Evolutionary conservation across 2,329 filamentous ascomycete genomes (phyloP).

Genomic region (Tympanopsis confertula): DNA sequence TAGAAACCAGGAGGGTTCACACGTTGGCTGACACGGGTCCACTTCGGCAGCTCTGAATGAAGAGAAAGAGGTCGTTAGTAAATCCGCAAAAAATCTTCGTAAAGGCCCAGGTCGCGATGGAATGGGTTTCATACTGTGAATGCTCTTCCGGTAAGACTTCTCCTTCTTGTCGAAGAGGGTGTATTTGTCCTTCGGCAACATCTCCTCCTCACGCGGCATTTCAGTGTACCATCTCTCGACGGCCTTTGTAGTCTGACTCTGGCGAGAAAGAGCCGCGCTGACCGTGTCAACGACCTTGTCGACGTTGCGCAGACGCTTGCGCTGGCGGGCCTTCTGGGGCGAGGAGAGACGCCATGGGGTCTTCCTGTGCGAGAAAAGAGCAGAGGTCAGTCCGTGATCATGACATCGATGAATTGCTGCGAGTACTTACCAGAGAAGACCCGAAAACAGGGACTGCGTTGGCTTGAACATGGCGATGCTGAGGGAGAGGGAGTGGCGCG

Average conservation of each 20-base stretch:
- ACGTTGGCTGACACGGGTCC: constrained; percentile 56
- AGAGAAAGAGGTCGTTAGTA: background rate
- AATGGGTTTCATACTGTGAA: constrained; percentile 61
- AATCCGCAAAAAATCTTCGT: constrained; percentile 1
- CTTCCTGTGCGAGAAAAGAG: constrained; percentile 32
- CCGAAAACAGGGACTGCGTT: constrained; percentile 38
- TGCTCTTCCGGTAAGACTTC: constrained; percentile 56
- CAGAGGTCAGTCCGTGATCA: background rate
- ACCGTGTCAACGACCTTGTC: constrained; percentile 51
- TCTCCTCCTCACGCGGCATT: constrained; percentile 59
- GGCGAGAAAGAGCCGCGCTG: constrained; percentile 40
- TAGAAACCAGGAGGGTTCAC: constrained; percentile 59
- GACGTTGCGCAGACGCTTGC: constrained; percentile 46
- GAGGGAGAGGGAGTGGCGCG: too few relatives aligned
- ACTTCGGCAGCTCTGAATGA: constrained; percentile 37
- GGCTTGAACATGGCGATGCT: constrained; percentile 37
- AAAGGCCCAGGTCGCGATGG: too few relatives aligned
- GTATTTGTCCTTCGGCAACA: constrained; percentile 61
- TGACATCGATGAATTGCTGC: background rate
- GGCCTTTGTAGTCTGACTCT: constrained; percentile 38
- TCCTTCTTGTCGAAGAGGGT: constrained; percentile 60
- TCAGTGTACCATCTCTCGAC: constrained; percentile 55
- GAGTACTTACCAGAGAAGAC: constrained; percentile 41
- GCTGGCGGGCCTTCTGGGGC: constrained; percentile 50
- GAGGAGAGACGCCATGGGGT: constrained; percentile 58